These are phyloP conservation scores for Talaromyces sp. DNA, from an alignment of 2,329 filamentous ascomycete genomes.

Conservation along the genomic window DNA sequence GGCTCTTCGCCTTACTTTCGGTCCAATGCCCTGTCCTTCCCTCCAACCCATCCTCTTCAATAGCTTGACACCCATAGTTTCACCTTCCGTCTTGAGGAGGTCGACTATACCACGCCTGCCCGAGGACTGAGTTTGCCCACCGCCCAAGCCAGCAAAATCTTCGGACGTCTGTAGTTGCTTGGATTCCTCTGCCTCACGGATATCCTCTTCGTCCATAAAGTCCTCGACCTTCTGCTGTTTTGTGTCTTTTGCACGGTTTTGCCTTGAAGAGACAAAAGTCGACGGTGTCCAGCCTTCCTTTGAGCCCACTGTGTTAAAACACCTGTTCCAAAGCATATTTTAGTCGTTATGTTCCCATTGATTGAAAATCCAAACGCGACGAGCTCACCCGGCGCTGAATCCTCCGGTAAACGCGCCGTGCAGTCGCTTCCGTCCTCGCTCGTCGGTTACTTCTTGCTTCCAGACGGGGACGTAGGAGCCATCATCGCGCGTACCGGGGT, in stretches of 20 bases:
- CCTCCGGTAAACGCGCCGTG: conserved; percentile 97
- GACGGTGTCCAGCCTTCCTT: conserved; percentile 97
- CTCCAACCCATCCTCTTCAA: conserved; percentile 94
- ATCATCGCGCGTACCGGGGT: conserved; percentile 76
- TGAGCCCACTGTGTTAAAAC: conserved; percentile 96
- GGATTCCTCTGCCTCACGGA: conserved; percentile 78
- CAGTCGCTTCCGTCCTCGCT: conserved; percentile 81
- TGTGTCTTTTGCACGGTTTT: conserved; percentile 70
- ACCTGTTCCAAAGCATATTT: conserved; percentile 53
- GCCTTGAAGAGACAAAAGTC: conserved; percentile 85
- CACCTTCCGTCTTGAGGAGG: conserved; percentile 67
- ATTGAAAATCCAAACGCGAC: conserved; percentile 26
- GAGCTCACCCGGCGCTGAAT: conserved; percentile 84
- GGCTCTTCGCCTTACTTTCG: conserved; percentile 73
- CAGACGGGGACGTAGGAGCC: conserved; percentile 91
- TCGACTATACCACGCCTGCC: conserved; percentile 62
- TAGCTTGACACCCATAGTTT: conserved; percentile 83
- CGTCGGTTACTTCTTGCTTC: conserved; percentile 97
- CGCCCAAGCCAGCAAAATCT: conserved; percentile 72
- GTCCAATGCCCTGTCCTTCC: conserved; percentile 87
- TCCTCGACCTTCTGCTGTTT: conserved; percentile 72
- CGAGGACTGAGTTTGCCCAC: conserved; percentile 55
- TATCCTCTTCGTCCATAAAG: conserved; percentile 97
- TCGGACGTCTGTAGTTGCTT: conserved; percentile 69
- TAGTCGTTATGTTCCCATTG: conserved; percentile 31